A percentile compares a stretch with the other conserved stretches of the same genome.
phyloP scores from a whole-genome alignment of 306 rosid species.

The Prosopis cineraria region DNA sequence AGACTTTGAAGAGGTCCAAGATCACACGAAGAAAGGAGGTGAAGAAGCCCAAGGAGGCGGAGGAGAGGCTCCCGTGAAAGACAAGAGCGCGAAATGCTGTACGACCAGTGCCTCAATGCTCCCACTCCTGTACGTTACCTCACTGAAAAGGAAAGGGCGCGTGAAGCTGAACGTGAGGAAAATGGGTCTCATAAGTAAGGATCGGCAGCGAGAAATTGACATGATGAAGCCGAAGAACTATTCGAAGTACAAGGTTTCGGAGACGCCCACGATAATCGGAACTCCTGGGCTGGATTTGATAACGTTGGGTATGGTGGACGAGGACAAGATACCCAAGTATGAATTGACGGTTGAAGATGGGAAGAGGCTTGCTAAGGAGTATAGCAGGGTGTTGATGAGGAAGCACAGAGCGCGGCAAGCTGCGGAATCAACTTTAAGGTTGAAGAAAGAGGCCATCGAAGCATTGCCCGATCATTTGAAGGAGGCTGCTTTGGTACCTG shows the following conservation, averaged over 20 bases:
- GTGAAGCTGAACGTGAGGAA: slow-evolving; percentile 74
- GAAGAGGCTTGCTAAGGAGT: slow-evolving; percentile 80
- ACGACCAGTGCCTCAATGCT: slow-evolving; percentile 66
- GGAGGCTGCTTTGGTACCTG: slow-evolving; percentile 84
- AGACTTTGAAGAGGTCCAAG: slow-evolving; percentile 40
- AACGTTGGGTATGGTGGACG: slow-evolving; percentile 76
- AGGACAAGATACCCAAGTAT: slow-evolving; percentile 71
- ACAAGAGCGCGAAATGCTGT: slow-evolving; percentile 62
- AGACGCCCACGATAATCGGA: slow-evolving; percentile 64
- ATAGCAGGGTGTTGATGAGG: slow-evolving; percentile 86
- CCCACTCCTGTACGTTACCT: slow-evolving; percentile 72
- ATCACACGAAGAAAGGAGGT: slow-evolving; percentile 38
- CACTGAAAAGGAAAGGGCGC: slow-evolving; percentile 44
- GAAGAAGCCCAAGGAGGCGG: slow-evolving; percentile 35
- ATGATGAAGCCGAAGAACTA: slow-evolving; percentile 51
- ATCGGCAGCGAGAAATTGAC: slow-evolving; percentile 69
- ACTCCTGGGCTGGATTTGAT: slow-evolving; percentile 77
- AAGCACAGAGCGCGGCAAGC: slow-evolving; percentile 80
- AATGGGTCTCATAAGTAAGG: slow-evolving; percentile 86
- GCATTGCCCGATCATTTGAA: slow-evolving; percentile 76
- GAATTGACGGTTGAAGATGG: slow-evolving; percentile 82
- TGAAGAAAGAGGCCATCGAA: slow-evolving; percentile 84
- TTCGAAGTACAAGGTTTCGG: slow-evolving; percentile 49
- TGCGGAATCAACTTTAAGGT: slow-evolving; percentile 59
- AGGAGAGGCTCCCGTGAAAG: slow-evolving; percentile 48